Evolutionary conservation across 2,329 filamentous ascomycete species (phyloP).

Genomic region (Camptophora hylomeconis): DNA sequence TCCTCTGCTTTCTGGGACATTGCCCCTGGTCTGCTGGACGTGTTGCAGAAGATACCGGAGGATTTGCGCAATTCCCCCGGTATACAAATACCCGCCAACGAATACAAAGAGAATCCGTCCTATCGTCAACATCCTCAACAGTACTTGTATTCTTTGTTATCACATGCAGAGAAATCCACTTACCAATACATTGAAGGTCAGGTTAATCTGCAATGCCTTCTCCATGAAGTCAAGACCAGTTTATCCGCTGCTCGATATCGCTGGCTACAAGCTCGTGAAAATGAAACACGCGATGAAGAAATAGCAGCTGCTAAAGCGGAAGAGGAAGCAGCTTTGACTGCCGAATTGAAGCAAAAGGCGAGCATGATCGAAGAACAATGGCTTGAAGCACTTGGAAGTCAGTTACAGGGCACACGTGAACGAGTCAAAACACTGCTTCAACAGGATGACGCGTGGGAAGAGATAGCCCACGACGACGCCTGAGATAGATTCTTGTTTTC

Average conservation of each 20-base stretch:
- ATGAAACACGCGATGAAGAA: conserved; percentile 29
- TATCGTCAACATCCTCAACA: conserved; percentile 75
- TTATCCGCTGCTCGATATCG: conserved; percentile 57
- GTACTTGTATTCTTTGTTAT: conserved; percentile 74
- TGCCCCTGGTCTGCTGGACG: conserved; percentile 62
- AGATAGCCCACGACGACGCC: conserved; percentile 24
- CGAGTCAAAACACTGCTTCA: conserved; percentile 61
- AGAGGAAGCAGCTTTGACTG: conserved; percentile 61
- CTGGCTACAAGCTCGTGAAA: conserved; percentile 53
- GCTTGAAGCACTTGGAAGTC: conserved; percentile 70
- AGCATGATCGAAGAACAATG: conserved; percentile 83
- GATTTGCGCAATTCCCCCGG: conserved; percentile 38
- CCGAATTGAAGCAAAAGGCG: conserved; percentile 87
- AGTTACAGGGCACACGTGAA: conserved; percentile 59
- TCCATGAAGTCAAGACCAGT: conserved; percentile 80
- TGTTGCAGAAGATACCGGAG: conserved; percentile 53
- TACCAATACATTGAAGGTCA: conserved; percentile 97
- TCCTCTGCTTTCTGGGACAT: conserved; percentile 97
- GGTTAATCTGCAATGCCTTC: conserved; percentile 74
- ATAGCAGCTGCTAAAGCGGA: conserved; percentile 32
- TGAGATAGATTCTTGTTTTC: conserved; percentile 2
- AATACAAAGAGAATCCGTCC: conserved; percentile 73
- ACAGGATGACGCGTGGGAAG: conserved; percentile 77
- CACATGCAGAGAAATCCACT: conserved; percentile 80
- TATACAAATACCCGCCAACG: conserved; percentile 65